Evolutionary conservation across 1,284 basidiomycete species (phyloP).

Genomic region (Chondrostereum purpureum): DNA sequence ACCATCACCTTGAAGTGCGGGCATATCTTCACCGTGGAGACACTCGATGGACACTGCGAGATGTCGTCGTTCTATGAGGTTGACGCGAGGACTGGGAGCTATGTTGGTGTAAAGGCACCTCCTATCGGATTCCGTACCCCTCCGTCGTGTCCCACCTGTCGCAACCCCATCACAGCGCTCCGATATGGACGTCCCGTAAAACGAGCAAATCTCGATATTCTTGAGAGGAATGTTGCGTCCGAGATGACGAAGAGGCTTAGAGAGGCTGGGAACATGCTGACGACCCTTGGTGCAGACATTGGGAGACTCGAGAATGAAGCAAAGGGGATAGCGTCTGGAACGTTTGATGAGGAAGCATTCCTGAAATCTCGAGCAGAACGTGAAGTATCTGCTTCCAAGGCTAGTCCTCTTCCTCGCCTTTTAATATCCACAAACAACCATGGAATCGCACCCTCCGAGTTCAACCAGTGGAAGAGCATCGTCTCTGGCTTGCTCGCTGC

Average conservation of each 20-base stretch:
- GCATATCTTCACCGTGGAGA: slow-evolving; percentile 68
- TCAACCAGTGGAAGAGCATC: slow-evolving; percentile 29
- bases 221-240: slow-evolving; percentile 44
- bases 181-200: slow-evolving; percentile 51
- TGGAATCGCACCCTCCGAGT: slow-evolving; percentile 23
- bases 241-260: slow-evolving; percentile 32
- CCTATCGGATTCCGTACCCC: slow-evolving; percentile 35
- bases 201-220: slow-evolving; percentile 43
- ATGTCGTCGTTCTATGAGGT: slow-evolving; percentile 48
- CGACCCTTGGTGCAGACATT: not conserved
- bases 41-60: slow-evolving; percentile 54
- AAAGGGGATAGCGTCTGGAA: not conserved
- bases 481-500: slow-evolving; percentile 24
- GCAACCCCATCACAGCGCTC: slow-evolving; percentile 40
- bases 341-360: not conserved
- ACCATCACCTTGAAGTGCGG: slow-evolving; percentile 56
- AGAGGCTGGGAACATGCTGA: slow-evolving; percentile 4
- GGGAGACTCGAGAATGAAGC: not conserved
- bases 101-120: slow-evolving; percentile 35
- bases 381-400: not conserved
- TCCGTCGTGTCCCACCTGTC: slow-evolving; percentile 52
- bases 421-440: slow-evolving; percentile 19
- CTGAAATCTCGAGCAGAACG: not conserved
- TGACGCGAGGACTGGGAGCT: slow-evolving; percentile 26
- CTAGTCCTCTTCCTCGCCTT: not conserved